Evolutionary conservation across 1,284 basidiomycete species (phyloP).

Genomic region (Ustilago esculenta): DNA sequence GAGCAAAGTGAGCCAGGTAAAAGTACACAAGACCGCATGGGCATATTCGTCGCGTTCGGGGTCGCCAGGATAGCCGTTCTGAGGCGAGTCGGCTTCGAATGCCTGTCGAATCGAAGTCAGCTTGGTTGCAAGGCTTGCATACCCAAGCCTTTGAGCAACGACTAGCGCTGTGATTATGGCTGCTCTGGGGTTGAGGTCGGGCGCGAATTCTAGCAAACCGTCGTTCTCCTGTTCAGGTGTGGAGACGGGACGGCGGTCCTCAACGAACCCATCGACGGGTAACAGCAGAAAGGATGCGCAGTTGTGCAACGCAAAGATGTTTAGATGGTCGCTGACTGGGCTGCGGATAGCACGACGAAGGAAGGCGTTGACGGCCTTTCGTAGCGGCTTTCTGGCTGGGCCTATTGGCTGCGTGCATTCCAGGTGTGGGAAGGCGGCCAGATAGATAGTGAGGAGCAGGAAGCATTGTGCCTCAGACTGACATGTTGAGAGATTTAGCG

Average conservation of each 20-base stretch:
- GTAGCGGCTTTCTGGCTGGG: conserved; percentile 9
- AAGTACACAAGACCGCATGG: conserved; percentile 37
- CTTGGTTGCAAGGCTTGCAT: conserved; percentile 22
- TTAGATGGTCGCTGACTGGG: conserved; percentile 27
- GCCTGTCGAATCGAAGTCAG: conserved; percentile 25
- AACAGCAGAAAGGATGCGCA: conserved; percentile 38
- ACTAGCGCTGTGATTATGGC: conserved; percentile 33
- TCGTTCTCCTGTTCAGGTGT: conserved; percentile 35
- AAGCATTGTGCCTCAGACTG: conserved; percentile 33
- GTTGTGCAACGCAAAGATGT: conserved; percentile 40
- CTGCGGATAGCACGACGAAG: conserved; percentile 32
- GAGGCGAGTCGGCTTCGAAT: conserved; percentile 22
- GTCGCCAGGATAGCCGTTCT: conserved; percentile 1
- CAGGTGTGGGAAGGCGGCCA: conserved; percentile 33
- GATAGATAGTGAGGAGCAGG: conserved; percentile 32
- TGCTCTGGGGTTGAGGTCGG: conserved; percentile 41
- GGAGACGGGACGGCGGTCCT: conserved; percentile 15
- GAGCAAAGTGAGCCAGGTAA: conserved; percentile 38
- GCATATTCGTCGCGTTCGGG: conserved; percentile 28
- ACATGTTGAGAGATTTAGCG: conserved; percentile 19
- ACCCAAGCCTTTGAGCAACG: conserved; percentile 31
- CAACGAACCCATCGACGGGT: conserved; percentile 35
- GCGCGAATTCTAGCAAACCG: conserved; percentile 29
- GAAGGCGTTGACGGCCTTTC: conserved; percentile 30
- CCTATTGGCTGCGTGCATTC: conserved; percentile 16